phyloP scores from a whole-genome alignment of 148 eudicot genomes.

The Spergularia bocconei region DNA sequence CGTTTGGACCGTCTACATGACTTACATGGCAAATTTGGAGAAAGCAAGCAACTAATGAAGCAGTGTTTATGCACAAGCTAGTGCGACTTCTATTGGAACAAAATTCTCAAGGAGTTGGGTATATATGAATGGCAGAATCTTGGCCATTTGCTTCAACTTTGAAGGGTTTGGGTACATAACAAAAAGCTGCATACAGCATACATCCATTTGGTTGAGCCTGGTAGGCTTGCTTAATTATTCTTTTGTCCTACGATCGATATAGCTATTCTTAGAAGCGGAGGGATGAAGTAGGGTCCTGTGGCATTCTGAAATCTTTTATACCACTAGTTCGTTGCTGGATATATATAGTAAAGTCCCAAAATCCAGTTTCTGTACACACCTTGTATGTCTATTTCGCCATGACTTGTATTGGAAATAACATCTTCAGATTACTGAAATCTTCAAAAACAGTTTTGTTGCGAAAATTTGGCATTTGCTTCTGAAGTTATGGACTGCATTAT shows the following conservation, averaged over 20 bases:
- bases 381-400: not conserved
- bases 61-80: conserved; percentile 8
- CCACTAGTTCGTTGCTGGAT: not conserved
- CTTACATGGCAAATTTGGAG: conserved; percentile 86
- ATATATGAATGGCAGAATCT: not conserved
- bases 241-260: not conserved
- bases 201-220: conserved; percentile 3
- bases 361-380: not conserved
- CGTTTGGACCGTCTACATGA: conserved; percentile 80
- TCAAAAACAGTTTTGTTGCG: too few relatives aligned
- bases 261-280: not conserved
- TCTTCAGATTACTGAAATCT: too few relatives aligned
- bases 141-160: conserved; percentile 6
- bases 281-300: not conserved
- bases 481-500: too few relatives aligned
- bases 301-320: not conserved
- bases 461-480: too few relatives aligned
- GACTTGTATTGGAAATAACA: not conserved
- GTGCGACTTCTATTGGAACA: conserved; percentile 1
- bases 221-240: not conserved
- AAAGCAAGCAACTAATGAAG: conserved; percentile 35
- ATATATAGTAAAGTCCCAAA: not conserved
- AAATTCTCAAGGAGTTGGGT: not conserved
- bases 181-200: conserved; percentile 34
- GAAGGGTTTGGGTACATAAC: not conserved